Evolutionary conservation across 441 rosid species (phyloP).

Genomic region (Erodium trifolium): DNA sequence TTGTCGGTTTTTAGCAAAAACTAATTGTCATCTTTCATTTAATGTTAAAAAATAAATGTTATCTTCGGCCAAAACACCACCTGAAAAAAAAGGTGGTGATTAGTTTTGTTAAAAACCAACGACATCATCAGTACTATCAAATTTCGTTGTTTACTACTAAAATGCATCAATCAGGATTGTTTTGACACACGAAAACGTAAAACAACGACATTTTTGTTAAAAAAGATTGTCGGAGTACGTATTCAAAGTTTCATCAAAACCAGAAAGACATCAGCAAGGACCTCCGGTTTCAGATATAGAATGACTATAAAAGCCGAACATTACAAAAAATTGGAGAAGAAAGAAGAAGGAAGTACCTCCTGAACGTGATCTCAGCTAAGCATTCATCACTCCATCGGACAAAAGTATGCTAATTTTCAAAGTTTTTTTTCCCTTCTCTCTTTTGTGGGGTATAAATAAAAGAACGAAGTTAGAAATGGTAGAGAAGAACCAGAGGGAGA

Average conservation of each 20-base stretch:
- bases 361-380: constrained; percentile 1
- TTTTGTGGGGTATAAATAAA: neutral
- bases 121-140: too few relatives aligned
- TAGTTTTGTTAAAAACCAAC: too few relatives aligned
- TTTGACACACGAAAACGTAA: too few relatives aligned
- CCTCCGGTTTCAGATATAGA: neutral
- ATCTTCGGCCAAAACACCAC: too few relatives aligned
- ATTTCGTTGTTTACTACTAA: too few relatives aligned
- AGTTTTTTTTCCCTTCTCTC: neutral
- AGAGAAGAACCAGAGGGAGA: neutral
- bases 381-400: neutral
- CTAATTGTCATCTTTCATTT: too few relatives aligned
- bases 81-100: too few relatives aligned
- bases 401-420: neutral
- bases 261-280: neutral
- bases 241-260: neutral
- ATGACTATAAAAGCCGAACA: neutral
- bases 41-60: too few relatives aligned
- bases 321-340: neutral
- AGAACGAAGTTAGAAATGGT: neutral
- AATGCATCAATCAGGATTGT: too few relatives aligned
- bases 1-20: too few relatives aligned
- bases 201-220: too few relatives aligned
- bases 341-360: neutral
- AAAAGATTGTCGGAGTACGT: neutral